These are phyloP conservation scores for Hansenula lynferdii DNA, from an alignment of 1,139 yeast genomes.

Conservation along the genomic window DNA sequence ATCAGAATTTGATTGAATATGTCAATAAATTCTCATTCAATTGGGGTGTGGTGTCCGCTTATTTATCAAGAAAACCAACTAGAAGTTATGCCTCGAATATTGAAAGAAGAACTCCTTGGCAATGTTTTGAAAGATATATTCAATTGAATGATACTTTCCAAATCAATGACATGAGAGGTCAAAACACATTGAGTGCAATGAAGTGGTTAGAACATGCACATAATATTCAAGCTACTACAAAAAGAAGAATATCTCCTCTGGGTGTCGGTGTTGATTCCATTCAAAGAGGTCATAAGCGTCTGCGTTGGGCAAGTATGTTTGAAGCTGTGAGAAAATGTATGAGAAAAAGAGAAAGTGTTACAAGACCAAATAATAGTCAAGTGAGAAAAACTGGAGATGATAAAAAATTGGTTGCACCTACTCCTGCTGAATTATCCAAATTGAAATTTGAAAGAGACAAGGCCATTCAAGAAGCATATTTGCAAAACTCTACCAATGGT, in stretches of 20 bases:
- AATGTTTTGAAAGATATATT: slow-evolving; percentile 92
- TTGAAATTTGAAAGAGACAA: slow-evolving; percentile 83
- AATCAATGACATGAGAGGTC: slow-evolving; percentile 82
- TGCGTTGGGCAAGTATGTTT: slow-evolving; percentile 96
- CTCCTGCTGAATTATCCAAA: slow-evolving; percentile 79
- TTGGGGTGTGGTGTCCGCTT: slow-evolving; percentile 89
- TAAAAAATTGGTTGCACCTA: slow-evolving; percentile 46
- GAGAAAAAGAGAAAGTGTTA: slow-evolving; percentile 76
- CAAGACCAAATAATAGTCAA: slow-evolving; percentile 45
- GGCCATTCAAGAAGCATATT: slow-evolving; percentile 69
- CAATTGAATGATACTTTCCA: slow-evolving; percentile 89
- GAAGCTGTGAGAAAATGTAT: slow-evolving; percentile 91
- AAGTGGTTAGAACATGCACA: slow-evolving; percentile 92
- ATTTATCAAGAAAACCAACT: slow-evolving; percentile 61
- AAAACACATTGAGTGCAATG: slow-evolving; percentile 78
- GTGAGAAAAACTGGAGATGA: slow-evolving; percentile 33
- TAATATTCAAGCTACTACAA: slow-evolving; percentile 80
- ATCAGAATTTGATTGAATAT: slow-evolving; percentile 67
- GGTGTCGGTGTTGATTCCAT: slow-evolving; percentile 91
- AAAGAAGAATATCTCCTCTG: slow-evolving; percentile 82
- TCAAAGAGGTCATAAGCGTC: slow-evolving; percentile 84
- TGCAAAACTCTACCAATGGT: slow-evolving; percentile 34
- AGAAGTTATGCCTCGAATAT: slow-evolving; percentile 76
- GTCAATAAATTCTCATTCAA: slow-evolving; percentile 88
- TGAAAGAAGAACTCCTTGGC: slow-evolving; percentile 98